Evolutionary conservation across 2,329 filamentous ascomycete genomes (phyloP).

Genomic region (Exophiala spinifera): DNA sequence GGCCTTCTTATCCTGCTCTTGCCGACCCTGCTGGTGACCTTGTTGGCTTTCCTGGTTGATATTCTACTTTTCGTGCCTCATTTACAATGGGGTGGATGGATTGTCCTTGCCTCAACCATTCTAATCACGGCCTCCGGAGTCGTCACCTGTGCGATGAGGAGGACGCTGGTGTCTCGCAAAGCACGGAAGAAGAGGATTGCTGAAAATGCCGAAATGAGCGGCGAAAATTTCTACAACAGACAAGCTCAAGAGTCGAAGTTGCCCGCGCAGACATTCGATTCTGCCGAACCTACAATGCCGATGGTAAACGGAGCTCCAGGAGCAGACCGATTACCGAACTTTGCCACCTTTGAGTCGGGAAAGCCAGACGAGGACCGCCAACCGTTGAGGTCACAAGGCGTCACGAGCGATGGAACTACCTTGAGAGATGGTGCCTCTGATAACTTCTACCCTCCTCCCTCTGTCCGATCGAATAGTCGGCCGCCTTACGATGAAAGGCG

Average conservation of each 20-base stretch:
- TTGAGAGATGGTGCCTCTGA: conserved; percentile 30
- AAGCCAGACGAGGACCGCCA: conserved; percentile 24
- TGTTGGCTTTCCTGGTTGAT: conserved; percentile 88
- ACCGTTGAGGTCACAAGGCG: conserved; percentile 20
- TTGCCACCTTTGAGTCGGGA: conserved; percentile 40
- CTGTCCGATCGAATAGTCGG: conserved; percentile 31
- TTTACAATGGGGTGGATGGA: conserved; percentile 88
- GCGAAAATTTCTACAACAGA: conserved; percentile 82
- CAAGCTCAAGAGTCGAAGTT: conserved; percentile 38
- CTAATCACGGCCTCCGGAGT: conserved; percentile 77
- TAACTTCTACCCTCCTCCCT: conserved; percentile 31
- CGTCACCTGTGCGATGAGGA: conserved; percentile 90
- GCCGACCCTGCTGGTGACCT: conserved; percentile 75
- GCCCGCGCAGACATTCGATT: conserved; percentile 43
- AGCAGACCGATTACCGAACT: conserved; percentile 49
- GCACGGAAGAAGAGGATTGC: conserved; percentile 88
- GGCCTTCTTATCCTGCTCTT: conserved; percentile 81
- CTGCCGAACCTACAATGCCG: conserved; percentile 58
- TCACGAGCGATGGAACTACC: conserved; percentile 18
- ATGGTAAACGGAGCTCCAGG: conserved; percentile 56
- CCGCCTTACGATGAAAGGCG: conserved; percentile 32
- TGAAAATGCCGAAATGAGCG: conserved; percentile 96
- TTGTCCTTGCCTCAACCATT: conserved; percentile 85
- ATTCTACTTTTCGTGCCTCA: conserved; percentile 93
- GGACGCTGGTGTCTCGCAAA: conserved; percentile 86